Evolutionary conservation across 257 asterid genomes (phyloP), one percentile per base, ranked within the genome.

Genomic region (Asclepias syriaca): DNA sequence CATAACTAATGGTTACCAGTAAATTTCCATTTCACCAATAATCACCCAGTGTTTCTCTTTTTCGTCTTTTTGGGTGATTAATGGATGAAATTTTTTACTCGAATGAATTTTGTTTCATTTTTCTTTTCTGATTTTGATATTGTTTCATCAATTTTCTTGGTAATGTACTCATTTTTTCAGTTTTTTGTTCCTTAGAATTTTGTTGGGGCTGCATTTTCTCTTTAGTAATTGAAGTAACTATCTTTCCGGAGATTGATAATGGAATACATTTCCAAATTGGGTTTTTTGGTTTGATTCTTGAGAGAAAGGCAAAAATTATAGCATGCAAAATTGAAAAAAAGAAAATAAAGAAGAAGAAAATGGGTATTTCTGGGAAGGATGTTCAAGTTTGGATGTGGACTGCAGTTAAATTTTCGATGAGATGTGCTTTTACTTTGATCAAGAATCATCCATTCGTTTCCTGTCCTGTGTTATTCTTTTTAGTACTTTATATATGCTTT

Each of bases 291-390:
- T 43, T 40, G 56, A 65, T 51, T 65, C 55, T 65, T 53, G 54
- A 65, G 55, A 16, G 24, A 46, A 46, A 49, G 16, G n/a, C 6
- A 6, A 24, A 58, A 21, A 34, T 8, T 10, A 19, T 21, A 40
- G 14, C 43, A 48, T 32, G 56, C 48, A 66, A 53, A 22, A 15
- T 57, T 51, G 66, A 24, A 54, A 22, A 12, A 12, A 3, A 9
- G 57, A 4, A 54, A n/a, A 54, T 6, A 19, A 8, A 19, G 27
- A 53, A 69, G 63, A 84, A 39, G 34, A 29, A 29, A 29, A 90
- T 92, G 98, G 91, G 65, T 68, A 56, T 75, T n/a, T 72, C 71
- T 72, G 83, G 85, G 27, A 65, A 78, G 60, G 88, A 90, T 73
- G 65, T 80, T 70, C 85, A 81, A 77, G 43, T 77, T 56, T 86